Evolutionary conservation across 805 yeast species (phyloP), one percentile per base, ranked within the genome.

Genomic region (Pichia californica): DNA sequence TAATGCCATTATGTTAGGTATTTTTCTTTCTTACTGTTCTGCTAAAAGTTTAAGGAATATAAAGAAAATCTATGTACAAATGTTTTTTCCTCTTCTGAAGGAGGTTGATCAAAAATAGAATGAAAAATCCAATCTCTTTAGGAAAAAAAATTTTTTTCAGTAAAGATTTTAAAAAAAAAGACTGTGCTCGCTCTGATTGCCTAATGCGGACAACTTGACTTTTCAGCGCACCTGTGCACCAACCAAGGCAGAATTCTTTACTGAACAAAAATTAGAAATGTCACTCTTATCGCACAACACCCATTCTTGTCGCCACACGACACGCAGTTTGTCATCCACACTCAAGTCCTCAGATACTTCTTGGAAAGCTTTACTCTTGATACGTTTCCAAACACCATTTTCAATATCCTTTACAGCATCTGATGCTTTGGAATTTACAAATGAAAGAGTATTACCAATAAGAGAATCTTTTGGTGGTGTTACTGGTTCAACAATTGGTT

Each of bases 1-100:
- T 61, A 84, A 72, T 61, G 83, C 88, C 89, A 82, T 82, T 18
- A 11, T 18, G 23, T 6, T 31, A n/a, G 35, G 7, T 30, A 8
- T 30, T n/a, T n/a, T n/a, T n/a, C n/a, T n/a, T n/a, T n/a, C n/a
- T n/a, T n/a, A n/a, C n/a, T n/a, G n/a, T n/a, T n/a, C n/a, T n/a
- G n/a, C n/a, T n/a, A n/a, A n/a, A n/a, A n/a, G n/a, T n/a, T n/a
- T n/a, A n/a, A n/a, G n/a, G n/a, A n/a, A n/a, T 13, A 4, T 9
- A 27, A 27, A 14, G 30, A 4, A 27, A 27, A 11, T 8, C 23
- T 31, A 31, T 31, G 8, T 31, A 31, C 25, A 31, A 2, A 27
- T 11, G 30, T 9, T 2, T 23, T n/a, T n/a, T n/a, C n/a, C n/a
- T n/a, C n/a, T n/a, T n/a, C n/a, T n/a, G n/a, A n/a, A n/a, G n/a